Percentiles rank a stretch among this genome's conserved stretches.
Conservation (phyloP, 1,284 basidiomycete species). For the Moniliophthora roreri region DNA sequence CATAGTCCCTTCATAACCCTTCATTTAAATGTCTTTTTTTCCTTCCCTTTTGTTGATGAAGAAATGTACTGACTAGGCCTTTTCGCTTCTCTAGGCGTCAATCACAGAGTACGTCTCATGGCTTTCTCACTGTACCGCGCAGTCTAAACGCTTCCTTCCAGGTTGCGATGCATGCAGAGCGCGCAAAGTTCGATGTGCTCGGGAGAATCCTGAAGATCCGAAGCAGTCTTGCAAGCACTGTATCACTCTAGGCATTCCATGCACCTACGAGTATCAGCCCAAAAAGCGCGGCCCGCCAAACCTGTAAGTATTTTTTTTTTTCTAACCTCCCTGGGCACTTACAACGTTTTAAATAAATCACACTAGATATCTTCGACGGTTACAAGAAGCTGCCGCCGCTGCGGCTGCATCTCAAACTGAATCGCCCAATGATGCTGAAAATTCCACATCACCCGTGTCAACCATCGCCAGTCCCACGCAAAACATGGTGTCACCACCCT, state of each 20-base stretch:
- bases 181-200: conserved; percentile 78
- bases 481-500: conserved; percentile 44
- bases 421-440: conserved; percentile 36
- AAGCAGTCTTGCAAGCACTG: conserved; percentile 83
- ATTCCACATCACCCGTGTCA: conserved; percentile 48
- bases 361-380: conserved; percentile 68
- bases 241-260: conserved; percentile 76
- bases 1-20: conserved; percentile 12
- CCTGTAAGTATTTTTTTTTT: conserved; percentile 52
- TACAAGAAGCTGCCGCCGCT: conserved; percentile 75
- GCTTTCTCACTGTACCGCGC: conserved; percentile 11
- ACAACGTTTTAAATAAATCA: conserved; percentile 5
- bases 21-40: conserved; percentile 13
- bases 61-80: not conserved
- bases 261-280: conserved; percentile 89
- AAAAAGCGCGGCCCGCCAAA: conserved; percentile 91
- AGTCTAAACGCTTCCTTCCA: conserved; percentile 30
- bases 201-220: conserved; percentile 73
- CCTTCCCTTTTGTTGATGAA: conserved; percentile 17
- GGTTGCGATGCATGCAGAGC: conserved; percentile 82
- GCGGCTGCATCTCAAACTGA: conserved; percentile 44
- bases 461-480: conserved; percentile 52
- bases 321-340: conserved; percentile 5
- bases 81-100: conserved; percentile 58
- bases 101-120: conserved; percentile 60